A percentile compares a stretch with the other conserved stretches of the same genome.
Conservation (phyloP, 257 asterid species). For the Solanum chilense region DNA sequence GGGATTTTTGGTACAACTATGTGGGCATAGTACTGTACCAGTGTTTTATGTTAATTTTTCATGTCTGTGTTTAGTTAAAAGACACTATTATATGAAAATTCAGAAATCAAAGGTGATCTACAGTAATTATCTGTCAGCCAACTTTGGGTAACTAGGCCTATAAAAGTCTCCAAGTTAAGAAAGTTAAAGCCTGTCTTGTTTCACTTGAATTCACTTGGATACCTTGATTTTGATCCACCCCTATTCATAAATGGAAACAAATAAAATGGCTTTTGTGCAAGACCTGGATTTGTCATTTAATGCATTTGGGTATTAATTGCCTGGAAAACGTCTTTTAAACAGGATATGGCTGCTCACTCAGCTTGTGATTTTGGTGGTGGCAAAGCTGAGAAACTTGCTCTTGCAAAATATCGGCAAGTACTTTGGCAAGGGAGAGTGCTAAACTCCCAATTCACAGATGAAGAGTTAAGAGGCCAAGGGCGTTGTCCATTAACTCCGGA, state of each 20-base stretch:
- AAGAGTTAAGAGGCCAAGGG: constrained; percentile 27
- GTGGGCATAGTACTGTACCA: background rate
- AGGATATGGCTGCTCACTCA: constrained; percentile 38
- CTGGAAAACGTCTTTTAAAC: background rate
- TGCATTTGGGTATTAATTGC: background rate
- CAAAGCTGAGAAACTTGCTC: constrained; percentile 32
- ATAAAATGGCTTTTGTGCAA: background rate
- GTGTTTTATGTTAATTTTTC: background rate
- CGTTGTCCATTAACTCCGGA: constrained; percentile 35
- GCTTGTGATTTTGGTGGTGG: constrained; percentile 39
- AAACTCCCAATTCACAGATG: constrained; percentile 26
- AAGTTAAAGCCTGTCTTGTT: background rate
- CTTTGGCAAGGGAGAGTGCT: constrained; percentile 37
- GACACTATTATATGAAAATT: background rate
- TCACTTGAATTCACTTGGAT: background rate
- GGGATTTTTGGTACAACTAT: background rate
- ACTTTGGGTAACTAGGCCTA: background rate
- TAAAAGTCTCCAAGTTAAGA: background rate
- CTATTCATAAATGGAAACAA: background rate
- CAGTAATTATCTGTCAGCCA: background rate
- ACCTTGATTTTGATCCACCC: background rate
- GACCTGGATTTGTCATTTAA: background rate
- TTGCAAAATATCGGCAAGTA: constrained; percentile 29
- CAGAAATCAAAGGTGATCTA: background rate
- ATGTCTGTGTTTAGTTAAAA: background rate